phyloP scores from a whole-genome alignment of 331 rosid genomes.

The Prunus yedoensis region DNA sequence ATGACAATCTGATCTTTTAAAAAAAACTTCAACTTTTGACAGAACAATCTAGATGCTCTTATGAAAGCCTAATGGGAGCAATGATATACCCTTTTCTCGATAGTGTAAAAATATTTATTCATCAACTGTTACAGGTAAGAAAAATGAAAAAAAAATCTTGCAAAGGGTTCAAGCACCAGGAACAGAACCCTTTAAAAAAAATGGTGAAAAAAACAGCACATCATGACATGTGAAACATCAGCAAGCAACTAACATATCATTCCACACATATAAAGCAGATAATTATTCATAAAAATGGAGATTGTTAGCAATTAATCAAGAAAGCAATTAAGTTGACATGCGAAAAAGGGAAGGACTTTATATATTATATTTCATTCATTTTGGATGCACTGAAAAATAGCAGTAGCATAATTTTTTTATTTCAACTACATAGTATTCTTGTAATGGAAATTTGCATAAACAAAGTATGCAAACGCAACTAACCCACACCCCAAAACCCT shows the following conservation, averaged over 20 bases:
- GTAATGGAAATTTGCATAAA: no score
- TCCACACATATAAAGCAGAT: conserved; percentile 11
- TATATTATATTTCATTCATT: neutral
- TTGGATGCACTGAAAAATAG: neutral
- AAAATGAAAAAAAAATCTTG: neutral
- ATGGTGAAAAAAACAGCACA: neutral
- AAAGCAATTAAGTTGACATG: no score
- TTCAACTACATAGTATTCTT: no score
- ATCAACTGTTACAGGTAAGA: neutral
- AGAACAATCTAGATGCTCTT: no score
- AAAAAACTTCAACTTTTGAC: no score
- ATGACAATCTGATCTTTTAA: neutral
- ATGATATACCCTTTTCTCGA: no score
- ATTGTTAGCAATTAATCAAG: neutral
- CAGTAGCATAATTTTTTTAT: no score
- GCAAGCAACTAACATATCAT: conserved; percentile 11
- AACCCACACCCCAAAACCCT: no score
- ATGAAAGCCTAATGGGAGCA: no score
- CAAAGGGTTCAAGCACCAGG: neutral
- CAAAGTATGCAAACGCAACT: no score
- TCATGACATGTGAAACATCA: neutral
- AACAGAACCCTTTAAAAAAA: neutral
- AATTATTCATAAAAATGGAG: conserved; percentile 1
- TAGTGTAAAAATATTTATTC: no score
- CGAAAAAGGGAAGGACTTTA: neutral